Percentiles rank a stretch among this genome's conserved stretches.
These are phyloP conservation scores for Beauveria rudraprayagi DNA, from an alignment of 2,329 filamentous ascomycete species.

Conservation along the genomic window DNA sequence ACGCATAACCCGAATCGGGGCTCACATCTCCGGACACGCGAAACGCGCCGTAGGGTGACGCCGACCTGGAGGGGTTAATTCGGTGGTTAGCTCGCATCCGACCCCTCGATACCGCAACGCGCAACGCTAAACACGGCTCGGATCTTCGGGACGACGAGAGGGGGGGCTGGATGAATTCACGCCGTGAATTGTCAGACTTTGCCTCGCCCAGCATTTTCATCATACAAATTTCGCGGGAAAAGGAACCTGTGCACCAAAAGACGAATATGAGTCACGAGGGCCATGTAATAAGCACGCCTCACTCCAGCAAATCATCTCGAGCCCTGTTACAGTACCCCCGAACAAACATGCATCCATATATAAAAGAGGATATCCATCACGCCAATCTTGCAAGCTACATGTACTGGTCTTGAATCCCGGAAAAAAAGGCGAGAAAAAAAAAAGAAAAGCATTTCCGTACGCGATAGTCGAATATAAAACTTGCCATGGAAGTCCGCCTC, in stretches of 20 bases:
- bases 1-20: background rate
- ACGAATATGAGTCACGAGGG: background rate
- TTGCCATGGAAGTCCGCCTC: conserved; percentile 10
- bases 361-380: conserved; percentile 5
- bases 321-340: background rate
- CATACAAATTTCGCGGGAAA: no score
- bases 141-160: background rate
- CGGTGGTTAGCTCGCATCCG: conserved; percentile 11
- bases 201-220: background rate
- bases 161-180: background rate
- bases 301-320: background rate
- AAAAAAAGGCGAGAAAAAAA: background rate
- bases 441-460: background rate
- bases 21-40: background rate
- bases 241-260: no score
- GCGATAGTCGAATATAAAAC: no score
- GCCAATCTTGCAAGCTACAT: background rate
- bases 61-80: background rate
- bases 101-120: background rate
- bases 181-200: background rate
- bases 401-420: background rate
- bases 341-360: background rate
- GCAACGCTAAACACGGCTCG: background rate
- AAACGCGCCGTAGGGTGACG: background rate
- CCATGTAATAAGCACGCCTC: background rate